Base-by-base conservation (phyloP, 768 basidiomycete species). In the Zangia roseola region DNA sequence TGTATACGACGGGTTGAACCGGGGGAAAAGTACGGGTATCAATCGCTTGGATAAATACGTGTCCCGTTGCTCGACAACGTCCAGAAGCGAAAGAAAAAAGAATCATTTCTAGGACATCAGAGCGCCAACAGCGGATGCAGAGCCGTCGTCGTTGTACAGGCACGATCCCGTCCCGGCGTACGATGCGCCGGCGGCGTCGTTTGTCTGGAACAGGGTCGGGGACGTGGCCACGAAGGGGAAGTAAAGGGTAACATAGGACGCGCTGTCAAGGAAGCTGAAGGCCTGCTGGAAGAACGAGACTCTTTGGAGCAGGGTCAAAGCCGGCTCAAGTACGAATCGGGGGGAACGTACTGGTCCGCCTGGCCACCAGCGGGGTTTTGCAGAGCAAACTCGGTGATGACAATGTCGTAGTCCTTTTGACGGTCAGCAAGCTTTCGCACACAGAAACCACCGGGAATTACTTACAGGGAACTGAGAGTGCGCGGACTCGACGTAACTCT, bases 221-320 rank as follows among this genome's bases (percentile, higher is more conserved):
- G 68, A 51, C 3, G 61, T 65, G 2, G 71, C 69, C 20, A 72
- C 28, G 53, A 71, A 71, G 30, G 69, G 69, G 59, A 72, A 71
- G 52, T 71, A 71, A 40, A 72, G 59, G 9, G 55, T 20, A 7
- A 71, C 63, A 9, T 63, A 71, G 14, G 60, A 36, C 5, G 63
- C 53, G 2, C 38, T 17, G 21, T 71, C 69, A 19, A 71, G 66
- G 62, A 72, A 72, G 8, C 57, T 0, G 24, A 71, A 67, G 4
- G 69, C 69, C 17, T 69, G 48, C 40, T 58, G 14, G 57, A 70
- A 71, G 53, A 67, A 71, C 9, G 60, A 8, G 25, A 71, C 46
- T 51, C 70, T 71, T 35, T 24, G 6, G 37, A 8, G 25, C 7
- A 0, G 14, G 9, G 30, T 63, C 41, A 57, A 28, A 24, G 16